Evolutionary conservation across 805 yeast species (phyloP), one percentile per base, ranked within the genome.

Genomic region (Komagataella mondaviorum): DNA sequence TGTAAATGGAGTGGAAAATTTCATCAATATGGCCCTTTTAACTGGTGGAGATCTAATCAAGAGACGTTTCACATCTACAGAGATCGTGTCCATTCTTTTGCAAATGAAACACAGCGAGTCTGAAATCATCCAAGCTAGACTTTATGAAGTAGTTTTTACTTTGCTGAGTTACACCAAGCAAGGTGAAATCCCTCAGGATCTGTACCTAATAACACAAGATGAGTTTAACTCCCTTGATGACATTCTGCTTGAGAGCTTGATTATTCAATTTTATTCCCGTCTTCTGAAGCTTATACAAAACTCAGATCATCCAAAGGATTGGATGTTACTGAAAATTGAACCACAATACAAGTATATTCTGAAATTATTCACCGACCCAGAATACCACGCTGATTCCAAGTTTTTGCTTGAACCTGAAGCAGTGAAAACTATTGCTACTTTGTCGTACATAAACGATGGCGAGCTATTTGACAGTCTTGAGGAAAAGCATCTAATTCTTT

Each of bases 191-290:
- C 68, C 70, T 2, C 50, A 52, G 1, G 55, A 58, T 0, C 48
- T 68, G 23, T 60, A 66, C 23, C 49, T 61, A 18, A 54, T 64
- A 23, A 18, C 59, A 0, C 54, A 55, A 8, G 49, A 54, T 1
- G 64, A 59, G 44, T 57, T 66, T 24, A 46, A 16, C 2, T 48
- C 46, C 10, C 55, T 59, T 4, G 59, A 61, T 44, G 75, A 70
- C 51, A 48, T 64, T 1, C 53, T 70, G 8, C 56, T 64, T 14
- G 57, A 57, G 45, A 52, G 66, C 2, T 61, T 62, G 48, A 52
- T 59, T 16, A 53, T 70, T 4, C 60, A 61, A 4, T 63, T 63
- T 49, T 70, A 69, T 55, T 55, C 56, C 30, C 59, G 59, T 22
- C 39, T 67, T n/a, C 47, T 68, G 36, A 51, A 55, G 48, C 18